Evolutionary conservation across 2,329 filamentous ascomycete genomes (phyloP), one percentile per base, ranked within the genome.

Genomic region (Fusarium miscanthi): DNA sequence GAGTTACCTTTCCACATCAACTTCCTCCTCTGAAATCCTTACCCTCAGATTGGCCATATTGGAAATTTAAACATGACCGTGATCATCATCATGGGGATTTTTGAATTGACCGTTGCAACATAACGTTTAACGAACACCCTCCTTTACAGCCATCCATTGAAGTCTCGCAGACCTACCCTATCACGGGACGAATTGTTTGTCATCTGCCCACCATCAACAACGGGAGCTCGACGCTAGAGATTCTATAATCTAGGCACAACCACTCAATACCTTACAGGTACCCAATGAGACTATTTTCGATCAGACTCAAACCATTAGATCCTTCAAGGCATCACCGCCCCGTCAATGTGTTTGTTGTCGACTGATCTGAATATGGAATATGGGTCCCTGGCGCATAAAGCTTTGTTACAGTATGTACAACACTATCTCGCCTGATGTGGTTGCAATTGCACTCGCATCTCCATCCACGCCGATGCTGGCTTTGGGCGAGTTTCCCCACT

Each of bases 51-150:
- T 46, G 41, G 66, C 51, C 31, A 25, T 52, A 25, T n/a, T 30
- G 48, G 33, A 64, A 60, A 61, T 49, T 43, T 35, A 51, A 62
- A 48, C 37, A 72, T 69, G 59, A 72, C 46, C 64, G 43, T 27
- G 41, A 63, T 66, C 70, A 63, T 59, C 70, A 69, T 67, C 63
- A 71, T 76, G 70, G 45, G 62, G 40, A 59, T 66, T 64, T 69
- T 16, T 35, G 33, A 59, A 62, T 70, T 69, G 43, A 41, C 61
- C 53, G 54, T 70, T 73, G 42, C 54, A 41, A 51, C 35, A 48
- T 53, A 61, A 57, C 41, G 53, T 48, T n/a, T 33, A 54, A 63
- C 45, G n/a, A 35, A 63, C 59, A 68, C 70, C 66, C 59, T 59
- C 58, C 33, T 43, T 27, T 37, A 21, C 25, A 19, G 38, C 33